These are phyloP conservation scores for Epichloe sylvatica DNA, from an alignment of 2,329 filamentous ascomycete species.

Conservation along the genomic window DNA sequence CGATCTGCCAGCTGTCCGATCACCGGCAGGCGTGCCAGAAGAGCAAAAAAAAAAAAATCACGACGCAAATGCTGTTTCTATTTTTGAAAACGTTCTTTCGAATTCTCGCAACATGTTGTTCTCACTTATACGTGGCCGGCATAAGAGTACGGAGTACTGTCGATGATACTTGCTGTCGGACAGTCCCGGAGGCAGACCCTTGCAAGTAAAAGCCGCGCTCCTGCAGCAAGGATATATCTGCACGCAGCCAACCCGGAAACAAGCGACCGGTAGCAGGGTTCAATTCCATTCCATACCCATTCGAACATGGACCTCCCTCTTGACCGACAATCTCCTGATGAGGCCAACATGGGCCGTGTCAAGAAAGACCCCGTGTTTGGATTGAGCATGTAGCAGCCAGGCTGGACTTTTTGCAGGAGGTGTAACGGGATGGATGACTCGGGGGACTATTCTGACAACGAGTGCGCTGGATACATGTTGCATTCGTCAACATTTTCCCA, in stretches of 20 bases:
- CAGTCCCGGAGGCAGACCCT: slow-evolving; percentile 3
- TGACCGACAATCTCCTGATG: background rate
- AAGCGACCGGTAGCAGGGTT: background rate
- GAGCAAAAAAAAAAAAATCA: background rate
- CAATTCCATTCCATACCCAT: background rate
- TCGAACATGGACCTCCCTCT: background rate
- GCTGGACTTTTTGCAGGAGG: background rate
- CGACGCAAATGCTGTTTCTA: no score
- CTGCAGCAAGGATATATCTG: slow-evolving; percentile 3
- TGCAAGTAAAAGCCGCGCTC: background rate
- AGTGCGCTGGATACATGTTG: background rate
- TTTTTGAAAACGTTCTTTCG: background rate
- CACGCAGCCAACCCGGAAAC: slow-evolving; percentile 3
- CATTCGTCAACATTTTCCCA: background rate
- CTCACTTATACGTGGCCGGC: background rate
- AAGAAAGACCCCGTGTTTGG: background rate
- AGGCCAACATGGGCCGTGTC: background rate
- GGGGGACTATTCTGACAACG: background rate
- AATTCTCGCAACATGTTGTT: no score
- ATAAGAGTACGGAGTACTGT: background rate
- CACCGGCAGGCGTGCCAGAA: background rate
- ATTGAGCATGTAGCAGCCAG: background rate
- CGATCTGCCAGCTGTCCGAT: background rate
- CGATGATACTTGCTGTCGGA: background rate
- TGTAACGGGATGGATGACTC: background rate